These are phyloP conservation scores for Cerrena zonata DNA, from an alignment of 1,284 basidiomycete genomes.

Conservation along the genomic window DNA sequence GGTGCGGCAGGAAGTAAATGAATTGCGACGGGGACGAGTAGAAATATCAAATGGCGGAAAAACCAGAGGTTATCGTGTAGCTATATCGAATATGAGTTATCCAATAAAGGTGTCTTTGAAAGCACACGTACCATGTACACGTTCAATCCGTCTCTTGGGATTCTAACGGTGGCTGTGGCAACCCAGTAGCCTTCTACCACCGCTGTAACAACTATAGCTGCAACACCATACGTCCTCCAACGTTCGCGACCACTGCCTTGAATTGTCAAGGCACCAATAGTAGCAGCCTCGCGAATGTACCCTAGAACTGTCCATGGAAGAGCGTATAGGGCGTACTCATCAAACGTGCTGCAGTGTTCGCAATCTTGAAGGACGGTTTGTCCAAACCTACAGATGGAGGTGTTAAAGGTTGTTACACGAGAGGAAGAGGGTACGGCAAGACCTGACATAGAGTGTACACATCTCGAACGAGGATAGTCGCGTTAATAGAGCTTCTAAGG, in stretches of 20 bases:
- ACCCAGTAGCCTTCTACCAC: constrained; percentile 52
- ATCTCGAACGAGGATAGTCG: constrained; percentile 54
- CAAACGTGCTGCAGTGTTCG: constrained; percentile 50
- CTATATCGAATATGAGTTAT: constrained; percentile 30
- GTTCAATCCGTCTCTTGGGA: constrained; percentile 34
- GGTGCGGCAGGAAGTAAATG: constrained; percentile 31
- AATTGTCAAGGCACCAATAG: constrained; percentile 49
- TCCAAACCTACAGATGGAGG: constrained; percentile 47
- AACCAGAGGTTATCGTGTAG: constrained; percentile 59
- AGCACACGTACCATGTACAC: constrained; percentile 49
- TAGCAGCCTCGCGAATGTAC: constrained; percentile 50
- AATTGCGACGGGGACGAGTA: constrained; percentile 49
- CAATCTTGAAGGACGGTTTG: constrained; percentile 58
- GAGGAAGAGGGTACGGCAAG: background rate
- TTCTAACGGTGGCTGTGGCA: constrained; percentile 38
- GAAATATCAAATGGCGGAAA: constrained; percentile 51
- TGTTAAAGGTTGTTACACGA: background rate
- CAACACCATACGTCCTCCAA: constrained; percentile 45
- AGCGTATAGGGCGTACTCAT: constrained; percentile 55
- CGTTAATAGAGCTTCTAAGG: constrained; percentile 48
- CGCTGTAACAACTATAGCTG: constrained; percentile 41
- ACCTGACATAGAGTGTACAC: constrained; percentile 58
- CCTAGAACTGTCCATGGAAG: constrained; percentile 49
- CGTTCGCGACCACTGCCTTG: constrained; percentile 36
- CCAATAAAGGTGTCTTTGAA: background rate